phyloP scores from a whole-genome alignment of 768 basidiomycete species.

The Clavaria fumosa region DNA sequence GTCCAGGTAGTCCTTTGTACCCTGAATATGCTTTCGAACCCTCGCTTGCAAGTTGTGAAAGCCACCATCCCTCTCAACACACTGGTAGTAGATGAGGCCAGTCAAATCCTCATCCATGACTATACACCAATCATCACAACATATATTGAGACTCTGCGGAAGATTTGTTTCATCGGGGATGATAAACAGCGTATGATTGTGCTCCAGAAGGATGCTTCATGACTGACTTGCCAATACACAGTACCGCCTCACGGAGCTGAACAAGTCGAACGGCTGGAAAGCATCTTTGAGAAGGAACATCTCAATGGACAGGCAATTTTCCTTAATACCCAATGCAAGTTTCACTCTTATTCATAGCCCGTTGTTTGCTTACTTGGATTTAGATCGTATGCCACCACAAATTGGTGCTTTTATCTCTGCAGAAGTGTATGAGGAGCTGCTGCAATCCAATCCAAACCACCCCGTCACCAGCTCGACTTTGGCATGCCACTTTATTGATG shows the following conservation, averaged over 20 bases:
- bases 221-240: too few species aligned
- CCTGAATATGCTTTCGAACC: slow-evolving; percentile 54
- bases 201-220: too few species aligned
- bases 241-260: slow-evolving; percentile 76
- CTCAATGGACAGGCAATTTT: slow-evolving; percentile 34
- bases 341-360: slow-evolving; percentile 5
- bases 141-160: slow-evolving; percentile 26
- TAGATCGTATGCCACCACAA: slow-evolving; percentile 76
- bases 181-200: slow-evolving; percentile 50
- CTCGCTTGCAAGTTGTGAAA: slow-evolving; percentile 17
- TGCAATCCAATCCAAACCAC: slow-evolving; percentile 39
- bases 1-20: slow-evolving; percentile 60
- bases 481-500: slow-evolving; percentile 59
- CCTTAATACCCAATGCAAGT: slow-evolving; percentile 62
- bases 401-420: slow-evolving; percentile 62
- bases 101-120: slow-evolving; percentile 39
- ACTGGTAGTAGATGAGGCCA: slow-evolving; percentile 52
- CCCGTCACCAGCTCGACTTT: slow-evolving; percentile 25
- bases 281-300: slow-evolving; percentile 66
- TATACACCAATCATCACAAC: slow-evolving; percentile 29
- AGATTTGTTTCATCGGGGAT: slow-evolving; percentile 51
- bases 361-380: slow-evolving; percentile 8
- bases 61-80: slow-evolving; percentile 27
- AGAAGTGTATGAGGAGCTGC: slow-evolving; percentile 44
- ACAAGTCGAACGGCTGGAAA: slow-evolving; percentile 44